Base-by-base conservation (phyloP, 2,329 filamentous ascomycete species). In the Curvularia sp. region DNA sequence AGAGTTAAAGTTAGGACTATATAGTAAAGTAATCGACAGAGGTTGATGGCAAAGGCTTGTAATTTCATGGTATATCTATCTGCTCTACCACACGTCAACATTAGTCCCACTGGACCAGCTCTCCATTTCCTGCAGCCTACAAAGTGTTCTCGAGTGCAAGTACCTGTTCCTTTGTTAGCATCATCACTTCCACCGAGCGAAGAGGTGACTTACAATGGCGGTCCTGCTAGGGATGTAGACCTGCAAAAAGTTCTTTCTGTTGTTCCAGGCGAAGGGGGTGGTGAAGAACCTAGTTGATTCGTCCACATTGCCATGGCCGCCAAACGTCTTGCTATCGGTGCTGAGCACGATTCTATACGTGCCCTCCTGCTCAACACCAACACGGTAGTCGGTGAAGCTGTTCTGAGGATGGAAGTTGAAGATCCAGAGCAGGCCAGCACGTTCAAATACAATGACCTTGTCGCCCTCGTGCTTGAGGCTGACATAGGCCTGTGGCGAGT, bases 371-470 rank as follows among this genome's bases (percentile, higher is more conserved):
- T 98, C 92, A 38, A 99, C 84, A 18, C 95, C 95, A 46, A 99
- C 89, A 36, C 94, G 87, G 77, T 97, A 99, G 78, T 98, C 95
- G 10, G 89, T 89, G 79, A 90, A 99, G 77, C 92, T 97, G 66
- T 89, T 80, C 27, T 86, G 86, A 0, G 91, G 88, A 75, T 98
- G 89, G 83, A 98, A 97, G 80, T 99, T 99, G 84, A 99, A 98
- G 69, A 97, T 85, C 83, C 93, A 99, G 10, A 99, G 82, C 57
- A 97, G 80, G 0, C 93, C 93, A 1, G 88, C 95, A 30, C 95
- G 87, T 81, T 99, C 95, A 75, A 97, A 99, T 3, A 97, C 93
- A 64, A 99, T 87, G 42, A 98, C 89, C 81, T 98, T 99, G 80
- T 99, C 95, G 19, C 79, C 82, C 74, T 98, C 93, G 75, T 99